These are phyloP conservation scores for Euphorbia neoarborescens DNA, from an alignment of 441 rosid genomes.

Conservation along the genomic window DNA sequence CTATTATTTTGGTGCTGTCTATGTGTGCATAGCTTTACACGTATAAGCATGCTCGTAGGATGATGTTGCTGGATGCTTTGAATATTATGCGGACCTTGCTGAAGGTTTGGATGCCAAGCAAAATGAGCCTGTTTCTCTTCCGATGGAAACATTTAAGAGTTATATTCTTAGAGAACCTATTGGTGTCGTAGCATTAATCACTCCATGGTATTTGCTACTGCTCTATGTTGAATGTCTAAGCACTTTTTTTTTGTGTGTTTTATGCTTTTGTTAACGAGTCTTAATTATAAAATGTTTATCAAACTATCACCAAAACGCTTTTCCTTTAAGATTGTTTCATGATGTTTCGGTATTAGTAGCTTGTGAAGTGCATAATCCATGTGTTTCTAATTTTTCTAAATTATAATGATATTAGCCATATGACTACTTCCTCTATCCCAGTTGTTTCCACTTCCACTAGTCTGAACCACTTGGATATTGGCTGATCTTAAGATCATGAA, in stretches of 20 bases:
- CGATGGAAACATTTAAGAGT: constrained; percentile 67
- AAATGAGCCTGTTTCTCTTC: constrained; percentile 76
- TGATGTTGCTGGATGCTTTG: constrained; percentile 93
- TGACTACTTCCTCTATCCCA: not conserved
- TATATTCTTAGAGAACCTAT: constrained; percentile 77
- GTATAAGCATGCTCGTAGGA: constrained; percentile 45
- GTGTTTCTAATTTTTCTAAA: not conserved
- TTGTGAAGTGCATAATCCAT: constrained; percentile 3
- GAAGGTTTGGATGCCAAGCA: constrained; percentile 90
- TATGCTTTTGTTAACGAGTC: not conserved
- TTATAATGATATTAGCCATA: not conserved
- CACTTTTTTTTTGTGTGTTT: not conserved
- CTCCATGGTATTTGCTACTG: constrained; percentile 66
- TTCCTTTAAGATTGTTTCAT: not conserved
- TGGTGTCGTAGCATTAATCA: constrained; percentile 91
- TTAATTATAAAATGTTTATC: not conserved
- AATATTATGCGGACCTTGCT: constrained; percentile 89
- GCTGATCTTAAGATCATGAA: not conserved
- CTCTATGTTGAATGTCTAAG: constrained; percentile 3
- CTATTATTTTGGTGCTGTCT: constrained; percentile 7
- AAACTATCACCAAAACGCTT: not conserved
- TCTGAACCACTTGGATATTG: not conserved
- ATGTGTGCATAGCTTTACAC: constrained; percentile 13
- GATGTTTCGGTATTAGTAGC: not conserved
- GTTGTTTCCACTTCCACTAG: not conserved